Percentiles rank a stretch among this genome's conserved stretches.
phyloP scores from a whole-genome alignment of 2,329 filamentous ascomycete genomes.

The Fusarium sarcochroum region DNA sequence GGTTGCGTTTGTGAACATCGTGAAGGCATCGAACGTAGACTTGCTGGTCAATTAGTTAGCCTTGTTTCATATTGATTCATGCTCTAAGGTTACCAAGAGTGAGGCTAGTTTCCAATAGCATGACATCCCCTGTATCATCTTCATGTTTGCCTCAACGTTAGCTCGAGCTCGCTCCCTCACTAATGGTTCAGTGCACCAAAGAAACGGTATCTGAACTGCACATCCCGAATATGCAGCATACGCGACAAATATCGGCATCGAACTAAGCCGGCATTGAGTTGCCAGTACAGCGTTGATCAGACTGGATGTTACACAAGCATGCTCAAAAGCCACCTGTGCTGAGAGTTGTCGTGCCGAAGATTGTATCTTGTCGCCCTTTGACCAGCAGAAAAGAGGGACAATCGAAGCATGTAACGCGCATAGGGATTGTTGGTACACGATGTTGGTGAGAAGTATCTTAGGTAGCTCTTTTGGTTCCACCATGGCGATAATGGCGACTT shows the following conservation, averaged over 20 bases:
- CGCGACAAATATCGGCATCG: conserved; percentile 6
- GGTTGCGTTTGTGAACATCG: neutral
- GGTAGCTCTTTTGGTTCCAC: accelerated
- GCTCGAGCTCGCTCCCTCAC: neutral
- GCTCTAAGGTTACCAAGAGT: neutral
- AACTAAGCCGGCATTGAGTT: accelerated
- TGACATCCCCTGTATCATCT: neutral
- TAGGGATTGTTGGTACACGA: conserved; percentile 10
- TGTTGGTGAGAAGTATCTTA: neutral
- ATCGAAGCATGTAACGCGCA: conserved; percentile 3
- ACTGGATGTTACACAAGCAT: neutral
- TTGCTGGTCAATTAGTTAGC: neutral
- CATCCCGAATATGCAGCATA: conserved; percentile 9
- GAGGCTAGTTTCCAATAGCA: conserved; percentile 1
- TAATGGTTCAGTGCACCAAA: neutral
- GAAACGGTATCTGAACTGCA: conserved; percentile 1
- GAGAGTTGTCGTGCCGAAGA: conserved; percentile 2
- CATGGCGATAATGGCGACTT: accelerated
- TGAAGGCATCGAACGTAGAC: conserved; percentile 1
- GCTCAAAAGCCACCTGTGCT: neutral
- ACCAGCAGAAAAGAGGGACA: conserved; percentile 12
- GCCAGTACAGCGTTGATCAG: accelerated
- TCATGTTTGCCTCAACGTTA: neutral
- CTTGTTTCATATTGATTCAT: accelerated
- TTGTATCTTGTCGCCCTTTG: neutral